Base-by-base conservation (phyloP, 2,329 filamentous ascomycete genomes). In the Botrytis pseudocinerea region DNA sequence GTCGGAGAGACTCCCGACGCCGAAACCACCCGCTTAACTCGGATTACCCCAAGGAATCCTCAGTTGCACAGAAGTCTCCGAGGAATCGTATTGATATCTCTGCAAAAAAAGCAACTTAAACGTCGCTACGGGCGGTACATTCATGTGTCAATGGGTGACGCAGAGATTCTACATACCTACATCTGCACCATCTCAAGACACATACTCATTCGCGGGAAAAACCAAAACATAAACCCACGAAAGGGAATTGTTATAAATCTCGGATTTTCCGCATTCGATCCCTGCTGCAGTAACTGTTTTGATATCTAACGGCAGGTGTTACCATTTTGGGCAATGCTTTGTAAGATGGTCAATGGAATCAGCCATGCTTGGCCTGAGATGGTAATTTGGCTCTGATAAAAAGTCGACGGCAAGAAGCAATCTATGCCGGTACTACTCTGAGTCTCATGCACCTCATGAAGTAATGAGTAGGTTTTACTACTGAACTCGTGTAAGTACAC, bases 1-100 rank as follows among this genome's bases (percentile, higher is more conserved):
- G 1, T 64, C 70, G 70, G 70, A 72, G 48, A 59, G 12, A 25
- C 25, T 32, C 35, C 70, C 70, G 70, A 59, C 61, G 25, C 54
- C 54, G 42, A 42, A 54, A 54, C 48, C 25, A n/a, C 48, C 48
- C 48, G 40, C 48, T 54, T 48, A 68, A 28, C 32, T 68, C 46
- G 35, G 64, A 38, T 54, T 54, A 25, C 44, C 20, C 22, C 54
- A 22, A 40, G 51, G 22, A 54, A 16, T 54, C 5, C 10, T 48
- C 32, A 64, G 46, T 64, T 42, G 14, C 25, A 42, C 69, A 42
- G 46, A 64, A 38, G 60, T 44, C 60, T 20, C 60, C 44, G 69
- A 46, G n/a, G 54, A 25, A 25, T 25, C 25, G 18, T 68, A 25
- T 12, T 54, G 42, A 46, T 35, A 32, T 22, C 48, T 54, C 48